Base-by-base conservation (phyloP, 345 rosid species). In the Brassica carinata region DNA sequence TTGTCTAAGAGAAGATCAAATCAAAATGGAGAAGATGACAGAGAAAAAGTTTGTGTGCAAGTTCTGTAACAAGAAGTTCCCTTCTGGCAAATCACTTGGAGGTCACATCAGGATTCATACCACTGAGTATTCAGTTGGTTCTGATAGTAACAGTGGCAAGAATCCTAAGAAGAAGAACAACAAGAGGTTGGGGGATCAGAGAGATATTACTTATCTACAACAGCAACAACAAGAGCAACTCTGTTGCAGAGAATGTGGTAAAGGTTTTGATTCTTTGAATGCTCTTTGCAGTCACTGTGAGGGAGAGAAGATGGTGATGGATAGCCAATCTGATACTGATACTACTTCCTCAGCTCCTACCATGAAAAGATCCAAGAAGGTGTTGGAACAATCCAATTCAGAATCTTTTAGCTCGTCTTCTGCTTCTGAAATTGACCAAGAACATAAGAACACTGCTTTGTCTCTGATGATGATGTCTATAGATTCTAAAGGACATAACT, bases 61-160 rank as follows among this genome's bases (percentile, higher is more conserved):
- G 86, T 88, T 70, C 72, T 90, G 98, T 84, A 68, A 75, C 82
- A 94, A 90, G 85, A 83, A 77, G 73, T 92, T 82, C 69, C 90
- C 91, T 14, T 89, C 90, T 80, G 97, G 96, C 17, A 92, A 90
- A 85, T 87, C 97, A 68, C 87, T 90, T 7, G 97, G 98, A n/a
- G 96, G 97, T 67, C 98, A 94, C 78, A 90, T 91, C 65, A 88
- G 95, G 80, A 90, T 88, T 82, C 98, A 94, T 51, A 79, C 80
- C 64, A 86, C 80, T 48, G 79, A 79, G 70, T 77, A 77, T 59
- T 83, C 83, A 26, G 75, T 77, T 77, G 77, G 57, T 77, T 77
- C 81, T 18, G 83, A 68, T 71, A 81, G 87, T 63, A 86, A 4
- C 67, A 36, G 83, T 75, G 84, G 17, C 48, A 6, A 85, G 15